Base-by-base conservation (phyloP, 1,139 yeast genomes). In the Diutina sp. region DNA sequence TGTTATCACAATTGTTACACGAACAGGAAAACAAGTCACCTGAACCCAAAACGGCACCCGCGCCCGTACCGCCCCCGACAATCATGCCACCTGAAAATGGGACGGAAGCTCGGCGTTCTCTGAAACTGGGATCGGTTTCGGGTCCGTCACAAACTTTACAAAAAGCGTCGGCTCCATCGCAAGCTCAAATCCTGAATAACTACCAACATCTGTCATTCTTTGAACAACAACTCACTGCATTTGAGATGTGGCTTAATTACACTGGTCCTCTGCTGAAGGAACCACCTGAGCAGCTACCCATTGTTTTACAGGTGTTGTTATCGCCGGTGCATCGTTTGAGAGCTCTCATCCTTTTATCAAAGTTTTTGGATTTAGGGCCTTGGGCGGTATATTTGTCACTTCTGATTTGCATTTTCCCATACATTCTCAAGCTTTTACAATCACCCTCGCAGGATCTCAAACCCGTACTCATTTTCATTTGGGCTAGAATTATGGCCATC, bases 401-500 rank as follows among this genome's bases (percentile, higher is more conserved):
- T 46, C 88, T 97, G 4, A 91, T 93, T 63, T 98, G 99, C 32
- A 93, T 93, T 46, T 93, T 93, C 70, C 98, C 99, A 0, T 95
- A 95, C 66, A 97, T 95, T 32, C 74, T 93, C 59, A 90, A 91
- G 64, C 75, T 95, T 45, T 72, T 93, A 46, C 99, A 93, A 67
- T 87, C 96, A 59, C 98, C 99, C 0, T 97, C 98, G 0, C 95
- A 90, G 47, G 99, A 95, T 65, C 74, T 95, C 59, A 90, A 90
- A 65, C 98, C 99, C 0, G 97, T 93, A 2, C 72, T 93, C 58
- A 93, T 95, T 1, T 95, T 91, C 64, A 93, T 93, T 58, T 93
- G 99, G 99, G 97, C 98, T 0, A 77, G 99, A 62, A 90, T 93
- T 30, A 89, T 93, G 95, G 95, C 98, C 3, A 95, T 93, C 28